A percentile compares a stretch with the other conserved stretches of the same genome.
Conservation (phyloP, 1,284 basidiomycete species). For the Ganoderma lucidum region DNA sequence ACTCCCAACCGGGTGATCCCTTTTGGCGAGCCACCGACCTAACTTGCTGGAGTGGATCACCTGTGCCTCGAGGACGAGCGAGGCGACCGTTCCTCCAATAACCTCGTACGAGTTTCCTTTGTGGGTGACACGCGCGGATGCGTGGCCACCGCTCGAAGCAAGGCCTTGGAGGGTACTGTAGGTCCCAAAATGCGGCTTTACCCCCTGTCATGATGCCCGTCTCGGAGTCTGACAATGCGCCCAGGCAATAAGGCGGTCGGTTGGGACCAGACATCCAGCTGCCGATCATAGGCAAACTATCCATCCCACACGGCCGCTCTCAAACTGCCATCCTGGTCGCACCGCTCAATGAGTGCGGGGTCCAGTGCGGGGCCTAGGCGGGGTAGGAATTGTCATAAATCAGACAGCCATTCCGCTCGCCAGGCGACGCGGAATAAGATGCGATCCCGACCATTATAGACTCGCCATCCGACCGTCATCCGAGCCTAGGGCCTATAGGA, state of each 20-base stretch:
- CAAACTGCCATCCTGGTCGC: neutral
- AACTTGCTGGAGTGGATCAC: conserved; percentile 2
- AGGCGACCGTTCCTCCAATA: neutral
- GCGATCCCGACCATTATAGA: neutral
- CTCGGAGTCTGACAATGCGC: neutral
- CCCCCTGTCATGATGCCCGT: neutral
- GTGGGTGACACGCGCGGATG: neutral
- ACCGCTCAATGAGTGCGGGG: neutral
- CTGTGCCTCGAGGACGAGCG: conserved; percentile 2
- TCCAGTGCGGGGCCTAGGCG: neutral
- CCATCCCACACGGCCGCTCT: neutral
- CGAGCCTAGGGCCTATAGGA: neutral
- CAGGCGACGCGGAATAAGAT: neutral
- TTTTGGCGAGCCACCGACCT: neutral
- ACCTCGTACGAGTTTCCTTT: neutral
- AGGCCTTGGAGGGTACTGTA: neutral
- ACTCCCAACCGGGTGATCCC: neutral
- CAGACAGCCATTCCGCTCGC: neutral
- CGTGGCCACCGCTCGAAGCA: neutral
- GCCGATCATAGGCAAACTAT: neutral
- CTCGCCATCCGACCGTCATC: neutral
- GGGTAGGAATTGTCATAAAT: neutral
- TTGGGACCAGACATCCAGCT: neutral
- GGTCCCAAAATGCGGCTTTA: neutral
- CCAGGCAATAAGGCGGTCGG: neutral